phyloP scores from a whole-genome alignment of 257 asterid genomes.

The Linaria vulgaris region DNA sequence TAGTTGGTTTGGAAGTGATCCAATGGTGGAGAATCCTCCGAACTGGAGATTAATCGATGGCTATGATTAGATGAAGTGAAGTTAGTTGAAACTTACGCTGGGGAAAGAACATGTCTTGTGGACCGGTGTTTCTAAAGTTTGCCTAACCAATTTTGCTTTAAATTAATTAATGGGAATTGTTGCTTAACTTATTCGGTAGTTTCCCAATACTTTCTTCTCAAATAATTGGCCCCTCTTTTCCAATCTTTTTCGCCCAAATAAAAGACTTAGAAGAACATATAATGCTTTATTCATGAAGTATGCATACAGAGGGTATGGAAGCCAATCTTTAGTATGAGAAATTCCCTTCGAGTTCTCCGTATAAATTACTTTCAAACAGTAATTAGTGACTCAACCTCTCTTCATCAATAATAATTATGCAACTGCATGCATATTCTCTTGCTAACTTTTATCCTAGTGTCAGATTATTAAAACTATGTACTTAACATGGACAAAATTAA shows the following conservation, averaged over 20 bases:
- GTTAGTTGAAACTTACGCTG: constrained; percentile 29
- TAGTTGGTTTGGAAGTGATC: constrained; percentile 31
- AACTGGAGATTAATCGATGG: constrained; percentile 37
- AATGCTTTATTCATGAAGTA: neutral
- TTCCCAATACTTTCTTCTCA: neutral
- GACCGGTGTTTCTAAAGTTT: constrained; percentile 45
- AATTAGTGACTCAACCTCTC: too few relatives aligned
- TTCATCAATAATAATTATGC: too few relatives aligned
- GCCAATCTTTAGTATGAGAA: neutral
- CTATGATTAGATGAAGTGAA: constrained; percentile 42
- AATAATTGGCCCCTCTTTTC: neutral
- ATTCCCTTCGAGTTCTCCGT: neutral
- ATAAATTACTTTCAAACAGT: neutral
- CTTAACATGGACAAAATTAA: too few relatives aligned
- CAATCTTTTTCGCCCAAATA: neutral
- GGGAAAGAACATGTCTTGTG: constrained; percentile 32
- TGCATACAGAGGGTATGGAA: constrained; percentile 15
- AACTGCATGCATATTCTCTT: too few relatives aligned
- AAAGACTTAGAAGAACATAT: neutral
- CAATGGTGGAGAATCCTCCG: constrained; percentile 36
- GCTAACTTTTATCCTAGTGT: too few relatives aligned
- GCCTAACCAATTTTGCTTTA: constrained; percentile 19
- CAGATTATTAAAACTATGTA: too few relatives aligned
- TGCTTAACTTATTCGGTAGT: neutral
- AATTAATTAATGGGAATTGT: neutral